Evolutionary conservation across 1,284 basidiomycete species (phyloP), one percentile per base, ranked within the genome.

Genomic region (Peniophora sp.): DNA sequence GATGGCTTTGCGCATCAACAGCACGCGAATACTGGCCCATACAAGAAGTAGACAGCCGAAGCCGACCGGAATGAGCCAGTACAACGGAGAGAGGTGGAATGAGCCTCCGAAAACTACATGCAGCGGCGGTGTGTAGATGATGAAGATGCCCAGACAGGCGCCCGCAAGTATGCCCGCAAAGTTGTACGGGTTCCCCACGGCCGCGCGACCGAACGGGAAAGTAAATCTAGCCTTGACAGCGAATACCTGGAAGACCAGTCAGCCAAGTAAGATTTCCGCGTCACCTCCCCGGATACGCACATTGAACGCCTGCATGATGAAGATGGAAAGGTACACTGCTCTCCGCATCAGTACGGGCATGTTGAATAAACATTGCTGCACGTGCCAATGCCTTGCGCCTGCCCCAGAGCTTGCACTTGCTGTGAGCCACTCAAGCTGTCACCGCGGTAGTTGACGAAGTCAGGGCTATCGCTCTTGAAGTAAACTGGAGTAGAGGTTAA

Each of bases 251-350:
- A n/a, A n/a, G n/a, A n/a, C n/a, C 78, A 42, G 37, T 3, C 45
- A 32, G 18, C 17, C 39, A 24, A 37, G 18, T 37, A 14, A 47
- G 17, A 36, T 18, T 23, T 6, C 12, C 10, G 18, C 22, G 43
- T 32, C 3, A 58, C 73, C 23, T 56, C 79, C n/a, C n/a, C n/a
- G n/a, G n/a, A n/a, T n/a, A n/a, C n/a, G n/a, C n/a, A n/a, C 81
- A 60, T 85, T 85, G 70, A 85, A 85, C 63, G 81, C 83, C 59
- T 85, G 83, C 17, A 72, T 74, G 55, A 85, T 79, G 67, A 84
- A 84, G 34, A 85, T 71, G 2, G 79, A 78, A 17, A 84, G 69
- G 59, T 84, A 84, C n/a, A 79, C 75, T 75, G 47, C 8, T 32
- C 1, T 10, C 22, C 3, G 15, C 52, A 47, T 52, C 45, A 27